These are phyloP conservation scores for Anisodus acutangulus DNA, from an alignment of 257 asterid species.

Conservation along the genomic window DNA sequence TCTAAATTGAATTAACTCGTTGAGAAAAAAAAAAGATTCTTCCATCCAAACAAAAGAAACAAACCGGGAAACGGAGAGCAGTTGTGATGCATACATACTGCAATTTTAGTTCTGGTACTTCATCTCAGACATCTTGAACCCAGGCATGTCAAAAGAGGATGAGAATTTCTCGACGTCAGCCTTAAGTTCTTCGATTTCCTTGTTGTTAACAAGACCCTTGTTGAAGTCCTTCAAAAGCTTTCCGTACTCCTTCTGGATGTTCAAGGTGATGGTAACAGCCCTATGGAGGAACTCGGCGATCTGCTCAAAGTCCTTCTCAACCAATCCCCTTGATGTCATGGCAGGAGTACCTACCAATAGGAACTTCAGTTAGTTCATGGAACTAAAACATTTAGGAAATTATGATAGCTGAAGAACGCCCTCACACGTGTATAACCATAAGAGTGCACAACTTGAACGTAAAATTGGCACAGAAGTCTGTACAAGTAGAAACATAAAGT, in stretches of 20 bases:
- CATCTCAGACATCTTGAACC: slow-evolving; percentile 92
- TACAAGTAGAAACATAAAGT: not conserved
- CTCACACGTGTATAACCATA: not conserved
- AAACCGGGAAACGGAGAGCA: not conserved
- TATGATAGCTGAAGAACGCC: not conserved
- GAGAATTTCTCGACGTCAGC: slow-evolving; percentile 90
- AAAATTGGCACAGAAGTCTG: not conserved
- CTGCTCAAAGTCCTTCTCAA: slow-evolving; percentile 97
- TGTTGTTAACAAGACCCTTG: slow-evolving; percentile 89
- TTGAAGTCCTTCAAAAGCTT: slow-evolving; percentile 94
- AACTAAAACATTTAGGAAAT: not conserved
- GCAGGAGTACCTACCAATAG: slow-evolving; percentile 81
- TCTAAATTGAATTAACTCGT: slow-evolving; percentile 5
- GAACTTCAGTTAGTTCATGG: not conserved
- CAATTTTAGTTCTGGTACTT: slow-evolving; percentile 72
- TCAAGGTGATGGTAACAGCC: slow-evolving; percentile 77
- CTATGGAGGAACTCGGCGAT: slow-evolving; percentile 93
- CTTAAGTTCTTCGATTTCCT: slow-evolving; percentile 89
- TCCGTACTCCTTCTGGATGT: slow-evolving; percentile 89
- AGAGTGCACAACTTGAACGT: not conserved
- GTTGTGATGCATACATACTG: slow-evolving; percentile 5
- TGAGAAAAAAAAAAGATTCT: not conserved
- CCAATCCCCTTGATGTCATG: slow-evolving; percentile 97
- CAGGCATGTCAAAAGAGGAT: slow-evolving; percentile 90
- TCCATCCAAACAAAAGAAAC: slow-evolving; percentile 23